phyloP scores from a whole-genome alignment of 495 filamentous ascomycete genomes.

The Penicillium taxi region DNA sequence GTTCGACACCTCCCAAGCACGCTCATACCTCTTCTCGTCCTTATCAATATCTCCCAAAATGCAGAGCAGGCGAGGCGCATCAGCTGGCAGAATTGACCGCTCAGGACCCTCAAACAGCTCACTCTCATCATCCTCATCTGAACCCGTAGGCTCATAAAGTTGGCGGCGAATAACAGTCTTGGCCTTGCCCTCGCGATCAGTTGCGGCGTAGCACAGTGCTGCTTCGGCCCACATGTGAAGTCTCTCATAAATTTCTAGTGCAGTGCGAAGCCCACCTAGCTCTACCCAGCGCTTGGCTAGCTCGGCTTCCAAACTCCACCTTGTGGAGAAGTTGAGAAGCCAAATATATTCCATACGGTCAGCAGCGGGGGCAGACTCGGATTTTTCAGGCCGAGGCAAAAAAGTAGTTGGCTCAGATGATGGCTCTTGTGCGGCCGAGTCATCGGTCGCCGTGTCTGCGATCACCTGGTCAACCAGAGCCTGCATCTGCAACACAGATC shows the following conservation, averaged over 20 bases:
- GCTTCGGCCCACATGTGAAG: slow-evolving; percentile 94
- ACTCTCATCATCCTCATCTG: slow-evolving; percentile 42
- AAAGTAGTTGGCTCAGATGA: slow-evolving; percentile 55
- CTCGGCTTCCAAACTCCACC: slow-evolving; percentile 92
- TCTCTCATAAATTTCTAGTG: slow-evolving; percentile 92
- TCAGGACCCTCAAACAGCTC: slow-evolving; percentile 54
- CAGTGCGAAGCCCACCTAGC: slow-evolving; percentile 78
- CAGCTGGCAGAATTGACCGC: slow-evolving; percentile 59
- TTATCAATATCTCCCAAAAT: slow-evolving; percentile 88
- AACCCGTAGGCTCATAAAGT: slow-evolving; percentile 56
- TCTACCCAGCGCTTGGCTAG: slow-evolving; percentile 84
- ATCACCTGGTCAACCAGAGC: slow-evolving; percentile 94
- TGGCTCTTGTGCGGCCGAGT: slow-evolving; percentile 23
- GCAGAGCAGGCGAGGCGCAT: slow-evolving; percentile 85
- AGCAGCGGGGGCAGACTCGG: slow-evolving; percentile 66
- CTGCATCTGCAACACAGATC: slow-evolving; percentile 88
- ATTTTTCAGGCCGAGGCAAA: slow-evolving; percentile 65
- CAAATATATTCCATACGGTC: slow-evolving; percentile 79
- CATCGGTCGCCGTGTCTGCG: slow-evolving; percentile 61
- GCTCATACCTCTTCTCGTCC: slow-evolving; percentile 64
- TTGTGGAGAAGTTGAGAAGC: slow-evolving; percentile 68
- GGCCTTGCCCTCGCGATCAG: slow-evolving; percentile 79
- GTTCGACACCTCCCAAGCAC: slow-evolving; percentile 81
- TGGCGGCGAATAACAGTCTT: slow-evolving; percentile 64
- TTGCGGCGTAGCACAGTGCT: slow-evolving; percentile 77